These are phyloP conservation scores for Curvularia spicifera DNA, from an alignment of 2,329 filamentous ascomycete species.

Conservation along the genomic window DNA sequence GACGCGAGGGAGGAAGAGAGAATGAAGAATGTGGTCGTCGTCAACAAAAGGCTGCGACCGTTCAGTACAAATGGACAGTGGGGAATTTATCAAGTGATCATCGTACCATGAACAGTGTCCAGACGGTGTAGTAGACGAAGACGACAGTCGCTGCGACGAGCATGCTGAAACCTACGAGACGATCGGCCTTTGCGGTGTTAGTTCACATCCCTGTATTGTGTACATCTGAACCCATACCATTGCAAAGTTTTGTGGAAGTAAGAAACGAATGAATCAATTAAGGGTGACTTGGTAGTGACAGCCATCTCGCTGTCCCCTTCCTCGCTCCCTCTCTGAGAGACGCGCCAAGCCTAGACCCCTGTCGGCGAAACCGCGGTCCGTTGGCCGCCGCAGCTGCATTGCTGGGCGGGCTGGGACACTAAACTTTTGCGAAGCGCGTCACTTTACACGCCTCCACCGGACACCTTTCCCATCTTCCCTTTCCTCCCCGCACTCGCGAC, in stretches of 20 bases:
- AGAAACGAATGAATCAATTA: constrained; percentile 27
- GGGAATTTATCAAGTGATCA: background rate
- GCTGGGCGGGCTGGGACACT: constrained; percentile 10
- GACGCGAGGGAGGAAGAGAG: constrained; percentile 93
- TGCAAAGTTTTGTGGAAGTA: constrained; percentile 26
- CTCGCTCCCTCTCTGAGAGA: constrained; percentile 10
- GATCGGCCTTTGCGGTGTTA: constrained; percentile 76
- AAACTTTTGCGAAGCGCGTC: constrained; percentile 37
- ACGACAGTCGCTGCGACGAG: constrained; percentile 74
- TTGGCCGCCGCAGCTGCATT: constrained; percentile 22
- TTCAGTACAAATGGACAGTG: background rate
- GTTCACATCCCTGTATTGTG: background rate
- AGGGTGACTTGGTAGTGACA: constrained; percentile 17
- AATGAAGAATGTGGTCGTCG: constrained; percentile 88
- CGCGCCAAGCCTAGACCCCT: constrained; percentile 21
- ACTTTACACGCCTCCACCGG: constrained; percentile 9
- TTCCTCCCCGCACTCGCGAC: constrained; percentile 1
- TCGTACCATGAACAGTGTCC: constrained; percentile 94
- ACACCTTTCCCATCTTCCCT: constrained; percentile 6
- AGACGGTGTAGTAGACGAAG: constrained; percentile 94
- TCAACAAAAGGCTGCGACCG: constrained; percentile 87
- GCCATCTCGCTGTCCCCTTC: constrained; percentile 28
- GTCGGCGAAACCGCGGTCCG: constrained; percentile 28
- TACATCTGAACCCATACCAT: constrained; percentile 30
- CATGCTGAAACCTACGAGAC: constrained; percentile 78